Evolutionary conservation across 2,329 filamentous ascomycete species (phyloP), one percentile per base, ranked within the genome.

Genomic region (Tolypocladium ophioglossoides): DNA sequence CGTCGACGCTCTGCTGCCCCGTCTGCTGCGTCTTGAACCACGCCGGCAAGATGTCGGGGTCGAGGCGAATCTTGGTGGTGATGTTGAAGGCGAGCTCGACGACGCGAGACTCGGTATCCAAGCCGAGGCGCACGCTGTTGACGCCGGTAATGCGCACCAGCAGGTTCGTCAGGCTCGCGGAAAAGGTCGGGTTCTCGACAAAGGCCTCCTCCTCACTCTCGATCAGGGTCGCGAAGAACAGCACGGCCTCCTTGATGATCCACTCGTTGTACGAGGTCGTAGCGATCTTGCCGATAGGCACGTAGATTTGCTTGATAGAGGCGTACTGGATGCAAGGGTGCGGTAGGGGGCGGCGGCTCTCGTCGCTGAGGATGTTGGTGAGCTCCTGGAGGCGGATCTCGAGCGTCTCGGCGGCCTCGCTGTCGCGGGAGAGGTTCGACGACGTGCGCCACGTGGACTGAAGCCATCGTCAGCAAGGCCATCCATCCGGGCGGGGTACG

Each of bases 161-260:
- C 56, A 99, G 81, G 62, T 90, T 89, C 65, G 95, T 94, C 65
- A 99, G 71, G 63, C 89, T 92, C 55, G 85, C 82, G 2, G 94
- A 90, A 68, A 99, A 99, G 53, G 83, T 79, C 35, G 86, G 82
- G 64, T 88, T 95, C 65, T 95, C 89, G 50, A 96, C 83, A 64
- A 97, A 95, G 38, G 91, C 90, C 67, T 96, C 94, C 72, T 96
- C 91, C 70, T 97, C 94, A 68, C 91, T 94, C 71, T 99, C 94
- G 63, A 97, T 89, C 58, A 99, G 79, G 18, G 90, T 91, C 55
- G 89, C 90, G 70, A 96, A 96, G 66, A 96, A 85, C 41, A 86
- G 77, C 39, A 96, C 87, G 30, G 89, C 87, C 65, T 92, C 88
- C 59, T 86, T 85, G 61, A 97, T 86, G 64, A 96, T 86, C 65